phyloP scores from a whole-genome alignment of 192 early-diverging fungal genomes.

The Entomortierella beljakovae region DNA sequence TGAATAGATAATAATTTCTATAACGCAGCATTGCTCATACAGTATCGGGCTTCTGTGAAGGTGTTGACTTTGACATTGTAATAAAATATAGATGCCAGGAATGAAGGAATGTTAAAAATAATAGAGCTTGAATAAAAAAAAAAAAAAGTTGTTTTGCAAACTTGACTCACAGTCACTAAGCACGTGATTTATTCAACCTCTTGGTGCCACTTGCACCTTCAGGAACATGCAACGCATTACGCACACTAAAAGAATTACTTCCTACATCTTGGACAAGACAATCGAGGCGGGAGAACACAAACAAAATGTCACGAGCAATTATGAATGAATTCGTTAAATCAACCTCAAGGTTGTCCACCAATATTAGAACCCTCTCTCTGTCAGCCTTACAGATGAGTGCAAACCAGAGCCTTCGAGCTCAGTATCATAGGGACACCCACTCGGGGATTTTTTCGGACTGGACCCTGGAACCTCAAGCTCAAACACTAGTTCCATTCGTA shows the following conservation, averaged over 20 bases:
- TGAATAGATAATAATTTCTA: not conserved
- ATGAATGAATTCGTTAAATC: conserved; percentile 22
- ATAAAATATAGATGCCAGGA: not conserved
- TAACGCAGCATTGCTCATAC: conserved; percentile 3
- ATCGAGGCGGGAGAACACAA: no score
- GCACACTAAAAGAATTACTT: no score
- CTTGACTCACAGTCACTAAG: not conserved
- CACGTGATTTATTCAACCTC: no score
- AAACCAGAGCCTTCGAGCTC: conserved; percentile 5
- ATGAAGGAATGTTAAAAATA: not conserved
- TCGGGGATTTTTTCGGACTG: conserved; percentile 36
- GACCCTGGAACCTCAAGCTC: conserved; percentile 41
- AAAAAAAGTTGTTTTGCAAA: not conserved
- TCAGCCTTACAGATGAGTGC: conserved; percentile 4
- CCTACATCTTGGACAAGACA: no score
- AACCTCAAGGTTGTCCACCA: conserved; percentile 10
- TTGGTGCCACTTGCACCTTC: no score
- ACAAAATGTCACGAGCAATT: conserved; percentile 27
- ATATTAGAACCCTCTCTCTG: conserved; percentile 7
- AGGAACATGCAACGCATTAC: no score
- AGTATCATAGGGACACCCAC: conserved; percentile 1
- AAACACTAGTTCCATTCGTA: conserved; percentile 71
- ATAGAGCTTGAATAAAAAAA: not conserved
- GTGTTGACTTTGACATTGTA: conserved; percentile 41
- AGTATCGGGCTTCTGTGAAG: conserved; percentile 49